Evolutionary conservation across 2,329 filamentous ascomycete species (phyloP).

Genomic region (Diplodia sapinea): DNA sequence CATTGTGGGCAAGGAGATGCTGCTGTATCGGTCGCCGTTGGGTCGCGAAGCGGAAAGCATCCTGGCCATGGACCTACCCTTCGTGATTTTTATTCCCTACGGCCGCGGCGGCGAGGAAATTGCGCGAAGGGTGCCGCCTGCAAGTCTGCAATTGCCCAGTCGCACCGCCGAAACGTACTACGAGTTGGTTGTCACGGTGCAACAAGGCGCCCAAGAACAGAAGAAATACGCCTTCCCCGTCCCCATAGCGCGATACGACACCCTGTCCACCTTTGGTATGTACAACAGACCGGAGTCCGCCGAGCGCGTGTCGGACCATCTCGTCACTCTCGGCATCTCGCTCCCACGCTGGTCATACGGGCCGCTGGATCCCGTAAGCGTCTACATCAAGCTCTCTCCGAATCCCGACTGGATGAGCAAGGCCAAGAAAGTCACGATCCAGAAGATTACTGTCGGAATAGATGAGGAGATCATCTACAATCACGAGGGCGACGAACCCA

Average conservation of each 20-base stretch:
- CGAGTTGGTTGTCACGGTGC: constrained; percentile 93
- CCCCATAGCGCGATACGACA: constrained; percentile 91
- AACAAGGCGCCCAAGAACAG: constrained; percentile 85
- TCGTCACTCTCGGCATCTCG: constrained; percentile 90
- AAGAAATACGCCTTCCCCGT: constrained; percentile 92
- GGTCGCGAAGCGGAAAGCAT: constrained; percentile 87
- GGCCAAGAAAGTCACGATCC: constrained; percentile 88
- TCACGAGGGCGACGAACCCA: constrained; percentile 93
- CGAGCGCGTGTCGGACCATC: constrained; percentile 82
- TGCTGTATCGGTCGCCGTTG: constrained; percentile 83
- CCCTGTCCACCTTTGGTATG: constrained; percentile 97
- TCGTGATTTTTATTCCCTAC: constrained; percentile 96
- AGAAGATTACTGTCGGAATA: constrained; percentile 90
- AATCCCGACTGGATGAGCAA: constrained; percentile 92
- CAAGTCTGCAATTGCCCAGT: constrained; percentile 86
- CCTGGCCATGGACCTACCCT: constrained; percentile 94
- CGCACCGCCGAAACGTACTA: constrained; percentile 97
- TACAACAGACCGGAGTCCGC: constrained; percentile 95
- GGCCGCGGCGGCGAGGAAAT: constrained; percentile 89
- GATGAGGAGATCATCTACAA: constrained; percentile 99
- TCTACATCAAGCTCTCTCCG: constrained; percentile 92
- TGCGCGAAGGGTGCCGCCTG: constrained; percentile 86
- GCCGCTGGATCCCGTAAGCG: constrained; percentile 90
- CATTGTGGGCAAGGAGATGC: constrained; percentile 92
- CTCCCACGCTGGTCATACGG: constrained; percentile 96